Evolutionary conservation across 1,139 yeast genomes (phyloP).

Genomic region (Yamadazyma blattariae): DNA sequence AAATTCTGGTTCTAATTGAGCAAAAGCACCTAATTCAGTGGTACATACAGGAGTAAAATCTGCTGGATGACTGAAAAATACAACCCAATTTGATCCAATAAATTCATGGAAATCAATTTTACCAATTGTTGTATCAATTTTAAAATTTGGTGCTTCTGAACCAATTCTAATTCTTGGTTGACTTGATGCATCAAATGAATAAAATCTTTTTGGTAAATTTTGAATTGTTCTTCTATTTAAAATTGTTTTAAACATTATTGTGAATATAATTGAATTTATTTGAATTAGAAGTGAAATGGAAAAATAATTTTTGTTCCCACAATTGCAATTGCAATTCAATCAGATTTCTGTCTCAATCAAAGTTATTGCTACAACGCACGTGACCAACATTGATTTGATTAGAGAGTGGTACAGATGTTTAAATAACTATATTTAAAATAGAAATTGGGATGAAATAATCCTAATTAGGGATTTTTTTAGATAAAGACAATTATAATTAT

Average conservation of each 20-base stretch:
- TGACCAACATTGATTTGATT: too few relatives aligned
- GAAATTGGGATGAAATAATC: too few relatives aligned
- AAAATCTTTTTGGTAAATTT: conserved; percentile 21
- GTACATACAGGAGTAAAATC: conserved; percentile 96
- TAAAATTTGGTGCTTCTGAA: conserved; percentile 79
- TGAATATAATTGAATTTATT: conserved; percentile 11
- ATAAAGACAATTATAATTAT: too few relatives aligned
- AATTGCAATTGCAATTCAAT: too few relatives aligned
- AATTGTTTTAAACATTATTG: conserved; percentile 12
- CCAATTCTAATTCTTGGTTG: conserved; percentile 64
- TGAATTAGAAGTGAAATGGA: background rate
- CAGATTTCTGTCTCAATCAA: too few relatives aligned
- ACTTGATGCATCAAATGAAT: conserved; percentile 53
- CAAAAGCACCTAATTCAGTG: conserved; percentile 90
- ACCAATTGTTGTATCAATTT: conserved; percentile 75
- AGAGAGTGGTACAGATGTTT: too few relatives aligned
- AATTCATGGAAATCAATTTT: conserved; percentile 77
- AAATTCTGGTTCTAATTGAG: conserved; percentile 80
- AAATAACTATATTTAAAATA: too few relatives aligned
- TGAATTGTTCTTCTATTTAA: background rate
- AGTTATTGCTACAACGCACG: too few relatives aligned
- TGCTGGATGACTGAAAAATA: conserved; percentile 88
- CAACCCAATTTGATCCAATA: conserved; percentile 79
- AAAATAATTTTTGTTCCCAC: too few relatives aligned
- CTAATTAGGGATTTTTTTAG: too few relatives aligned